Evolutionary conservation across 805 yeast genomes (phyloP).

Genomic region (Ogataea nonfermentans): DNA sequence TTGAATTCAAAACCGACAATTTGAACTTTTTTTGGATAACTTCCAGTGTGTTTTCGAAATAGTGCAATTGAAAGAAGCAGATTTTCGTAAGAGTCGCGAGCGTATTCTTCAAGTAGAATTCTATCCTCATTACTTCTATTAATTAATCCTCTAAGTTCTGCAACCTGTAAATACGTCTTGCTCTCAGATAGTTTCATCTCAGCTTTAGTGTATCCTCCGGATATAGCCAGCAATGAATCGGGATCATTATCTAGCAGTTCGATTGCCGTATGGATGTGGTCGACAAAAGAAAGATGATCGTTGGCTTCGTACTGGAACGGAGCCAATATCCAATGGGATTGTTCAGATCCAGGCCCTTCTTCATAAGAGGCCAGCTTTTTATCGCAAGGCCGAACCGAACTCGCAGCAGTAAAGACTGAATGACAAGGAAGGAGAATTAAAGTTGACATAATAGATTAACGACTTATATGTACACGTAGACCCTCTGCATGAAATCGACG

Average conservation of each 20-base stretch:
- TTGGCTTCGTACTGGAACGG: slow-evolving; percentile 66
- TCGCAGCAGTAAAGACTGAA: slow-evolving; percentile 26
- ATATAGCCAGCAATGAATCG: slow-evolving; percentile 24
- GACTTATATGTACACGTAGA: not conserved
- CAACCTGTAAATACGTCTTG: slow-evolving; percentile 50
- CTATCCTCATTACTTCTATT: slow-evolving; percentile 14
- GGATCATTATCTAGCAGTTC: slow-evolving; percentile 30
- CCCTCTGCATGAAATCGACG: slow-evolving; percentile 1
- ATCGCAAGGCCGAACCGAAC: not conserved
- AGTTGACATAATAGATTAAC: slow-evolving; percentile 7
- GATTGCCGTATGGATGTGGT: slow-evolving; percentile 54
- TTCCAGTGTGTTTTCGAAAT: slow-evolving; percentile 44
- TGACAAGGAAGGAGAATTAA: slow-evolving; percentile 52
- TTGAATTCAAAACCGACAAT: slow-evolving; percentile 79
- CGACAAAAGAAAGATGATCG: slow-evolving; percentile 64
- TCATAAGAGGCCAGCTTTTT: slow-evolving; percentile 1
- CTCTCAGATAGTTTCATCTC: slow-evolving; percentile 54
- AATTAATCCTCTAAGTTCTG: slow-evolving; percentile 34
- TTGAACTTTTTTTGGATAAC: slow-evolving; percentile 51
- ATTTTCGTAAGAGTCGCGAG: slow-evolving; percentile 80
- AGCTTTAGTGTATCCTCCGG: slow-evolving; percentile 72
- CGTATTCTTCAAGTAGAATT: slow-evolving; percentile 62
- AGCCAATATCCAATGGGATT: slow-evolving; percentile 64
- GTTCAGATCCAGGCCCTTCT: slow-evolving; percentile 42
- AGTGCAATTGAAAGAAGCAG: slow-evolving; percentile 58